phyloP scores from a whole-genome alignment of 2,329 filamentous ascomycete genomes.

The Aspergillus pseudotamarii region DNA sequence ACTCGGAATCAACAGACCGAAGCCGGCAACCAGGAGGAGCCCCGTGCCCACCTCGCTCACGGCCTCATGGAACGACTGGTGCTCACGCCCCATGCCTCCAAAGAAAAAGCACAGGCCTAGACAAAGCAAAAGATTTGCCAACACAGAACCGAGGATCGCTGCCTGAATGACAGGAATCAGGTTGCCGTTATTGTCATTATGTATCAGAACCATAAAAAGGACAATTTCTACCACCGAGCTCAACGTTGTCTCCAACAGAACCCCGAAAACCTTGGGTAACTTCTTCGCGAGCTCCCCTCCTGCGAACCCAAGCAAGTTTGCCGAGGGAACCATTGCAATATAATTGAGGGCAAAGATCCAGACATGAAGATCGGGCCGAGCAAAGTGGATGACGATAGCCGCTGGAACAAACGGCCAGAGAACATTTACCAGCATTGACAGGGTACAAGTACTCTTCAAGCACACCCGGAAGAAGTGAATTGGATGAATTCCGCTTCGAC shows the following conservation, averaged over 20 bases:
- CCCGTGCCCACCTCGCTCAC: conserved; percentile 80
- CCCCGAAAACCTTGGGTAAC: conserved; percentile 67
- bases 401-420: conserved; percentile 76
- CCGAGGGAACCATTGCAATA: conserved; percentile 75
- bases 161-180: conserved; percentile 73
- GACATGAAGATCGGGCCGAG: conserved; percentile 59
- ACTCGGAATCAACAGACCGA: conserved; percentile 48
- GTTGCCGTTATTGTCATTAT: conserved; percentile 50
- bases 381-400: conserved; percentile 67
- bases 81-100: conserved; percentile 69
- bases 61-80: conserved; percentile 71
- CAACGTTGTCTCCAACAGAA: conserved; percentile 57
- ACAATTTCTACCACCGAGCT: conserved; percentile 81
- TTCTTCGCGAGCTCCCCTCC: conserved; percentile 74
- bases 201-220: conserved; percentile 76
- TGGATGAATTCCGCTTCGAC: conserved; percentile 66
- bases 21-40: conserved; percentile 75
- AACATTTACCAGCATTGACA: conserved; percentile 68
- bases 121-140: conserved; percentile 80
- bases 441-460: conserved; percentile 64
- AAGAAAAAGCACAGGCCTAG: conserved; percentile 79
- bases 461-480: conserved; percentile 65
- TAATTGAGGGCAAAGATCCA: conserved; percentile 72
- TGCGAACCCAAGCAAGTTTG: conserved; percentile 75
- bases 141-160: conserved; percentile 79